Base-by-base conservation (phyloP, 805 yeast genomes). In the Ogataea henricii region DNA sequence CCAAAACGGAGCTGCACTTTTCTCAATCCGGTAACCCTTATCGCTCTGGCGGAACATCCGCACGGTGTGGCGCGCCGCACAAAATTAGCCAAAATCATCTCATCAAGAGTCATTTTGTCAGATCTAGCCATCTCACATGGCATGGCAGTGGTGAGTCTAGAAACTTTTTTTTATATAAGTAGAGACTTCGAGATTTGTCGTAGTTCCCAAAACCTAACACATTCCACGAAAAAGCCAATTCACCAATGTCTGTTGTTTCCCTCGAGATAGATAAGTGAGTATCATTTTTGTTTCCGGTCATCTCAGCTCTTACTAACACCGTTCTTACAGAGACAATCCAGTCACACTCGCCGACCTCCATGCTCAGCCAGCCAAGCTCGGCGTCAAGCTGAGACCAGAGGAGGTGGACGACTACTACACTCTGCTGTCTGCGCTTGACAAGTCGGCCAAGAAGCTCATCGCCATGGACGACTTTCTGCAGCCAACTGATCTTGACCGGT, bases 391-490 rank as follows among this genome's bases (percentile, higher is more conserved):
- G 18, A 40, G 38, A 16, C 57, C 57, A 18, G 56, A 52, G 17
- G 61, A 59, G 21, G 56, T 60, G 18, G 59, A 54, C 2, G 66
- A 63, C 33, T 64, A 57, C 48, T 56, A 52, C 39, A 46, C 54
- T 2, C 49, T 64, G 14, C 43, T 64, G 9, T 64, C 62, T 13
- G 68, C 64, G 14, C 55, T 64, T 18, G 66, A 64, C 44, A 60
- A 59, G 38, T 51, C 59, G 23, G 63, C 63, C 13, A 56, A 57
- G 38, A 54, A 56, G 33, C 48, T 64, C 7, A 43, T 56, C 26
- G 57, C 43, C 18, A 60, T 63, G 64, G 66, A 62, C 12, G 71
- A 68, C 47, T 68, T 58, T 48, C 43, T 54, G 21, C 69, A 65
- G 9, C 51, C 55, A 7, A 56, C 63, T 6, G 70, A 68, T 51